Evolutionary conservation across 2,329 filamentous ascomycete genomes (phyloP), one percentile per base, ranked within the genome.

Genomic region (Pseudocercospora fijiensis): DNA sequence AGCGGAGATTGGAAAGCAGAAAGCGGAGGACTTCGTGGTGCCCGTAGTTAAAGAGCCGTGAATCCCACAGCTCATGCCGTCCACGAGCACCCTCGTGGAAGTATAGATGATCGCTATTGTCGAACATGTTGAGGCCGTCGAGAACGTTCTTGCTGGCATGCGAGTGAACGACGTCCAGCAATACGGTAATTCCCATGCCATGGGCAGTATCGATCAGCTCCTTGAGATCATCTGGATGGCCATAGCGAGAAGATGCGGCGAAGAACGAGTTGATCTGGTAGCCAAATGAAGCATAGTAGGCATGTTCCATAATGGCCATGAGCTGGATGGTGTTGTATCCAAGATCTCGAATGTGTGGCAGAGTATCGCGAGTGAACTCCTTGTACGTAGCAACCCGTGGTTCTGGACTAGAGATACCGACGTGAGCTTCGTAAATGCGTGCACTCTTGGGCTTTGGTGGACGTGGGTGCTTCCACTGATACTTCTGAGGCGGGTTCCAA

Each of bases 261-360:
- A 98, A 99, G 83, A 99, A 99, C 78, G 90, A 97, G 82, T 98
- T 99, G 80, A 99, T 87, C 78, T 99, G 95, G 78, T 99, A 99
- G 53, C 95, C 95, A 73, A 99, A 99, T 75, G 94, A 98, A 73
- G 95, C 95, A 77, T 99, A 99, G 83, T 99, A 99, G 57, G 95
- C 95, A 79, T 99, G 95, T 76, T 99, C 95, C 94, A 99, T 99
- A 75, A 99, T 85, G 52, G 95, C 95, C 95, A 99, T 99, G 68
- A 99, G 84, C 77, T 99, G 95, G 70, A 99, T 98, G 60, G 93
- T 90, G 76, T 99, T 98, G 82, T 99, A 99, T 45, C 94, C 95
- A 49, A 98, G 83, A 68, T 87, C 82, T 75, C 93, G 89, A 80
- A 99, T 98, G 63, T 94, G 87, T 16, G 94, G 93, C 7, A 99